A percentile compares a stretch with the other conserved stretches of the same genome.
Evolutionary conservation across 331 rosid species (phyloP).

Genomic region (Malus hybrid): DNA sequence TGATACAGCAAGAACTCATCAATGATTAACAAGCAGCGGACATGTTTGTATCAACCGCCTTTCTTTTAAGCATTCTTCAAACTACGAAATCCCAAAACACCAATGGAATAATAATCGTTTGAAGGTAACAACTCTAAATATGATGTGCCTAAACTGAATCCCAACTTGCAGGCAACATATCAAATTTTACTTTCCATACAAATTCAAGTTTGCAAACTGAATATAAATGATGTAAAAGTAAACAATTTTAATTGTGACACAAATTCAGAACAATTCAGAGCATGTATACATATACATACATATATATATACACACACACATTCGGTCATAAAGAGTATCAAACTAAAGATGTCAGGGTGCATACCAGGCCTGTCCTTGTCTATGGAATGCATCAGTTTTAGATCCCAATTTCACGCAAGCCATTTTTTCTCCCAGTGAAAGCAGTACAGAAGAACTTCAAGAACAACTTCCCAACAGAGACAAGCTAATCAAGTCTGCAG

Average conservation of each 20-base stretch:
- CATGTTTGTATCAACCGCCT: neutral
- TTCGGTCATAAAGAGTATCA: neutral
- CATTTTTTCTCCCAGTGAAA: slow-evolving; percentile 50
- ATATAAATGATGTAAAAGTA: neutral
- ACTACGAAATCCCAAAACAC: neutral
- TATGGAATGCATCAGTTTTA: slow-evolving; percentile 86
- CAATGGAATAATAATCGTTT: neutral
- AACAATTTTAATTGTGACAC: neutral
- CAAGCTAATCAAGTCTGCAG: slow-evolving; percentile 11
- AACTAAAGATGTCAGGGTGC: neutral
- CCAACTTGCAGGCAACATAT: neutral
- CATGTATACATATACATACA: neutral
- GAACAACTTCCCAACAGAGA: slow-evolving; percentile 18
- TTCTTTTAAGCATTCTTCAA: neutral
- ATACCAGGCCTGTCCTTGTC: slow-evolving; percentile 99
- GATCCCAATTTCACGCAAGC: slow-evolving; percentile 96
- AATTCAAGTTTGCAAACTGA: neutral
- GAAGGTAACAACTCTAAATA: neutral
- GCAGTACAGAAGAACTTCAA: neutral
- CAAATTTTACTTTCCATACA: neutral
- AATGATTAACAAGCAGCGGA: neutral
- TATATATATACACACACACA: neutral
- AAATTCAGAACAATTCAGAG: neutral
- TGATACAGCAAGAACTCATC: neutral
- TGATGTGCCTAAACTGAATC: neutral